Percentiles rank a stretch among this genome's conserved stretches.
Evolutionary conservation across 805 yeast species (phyloP).

Genomic region (Aciculoconidium aculeatum): DNA sequence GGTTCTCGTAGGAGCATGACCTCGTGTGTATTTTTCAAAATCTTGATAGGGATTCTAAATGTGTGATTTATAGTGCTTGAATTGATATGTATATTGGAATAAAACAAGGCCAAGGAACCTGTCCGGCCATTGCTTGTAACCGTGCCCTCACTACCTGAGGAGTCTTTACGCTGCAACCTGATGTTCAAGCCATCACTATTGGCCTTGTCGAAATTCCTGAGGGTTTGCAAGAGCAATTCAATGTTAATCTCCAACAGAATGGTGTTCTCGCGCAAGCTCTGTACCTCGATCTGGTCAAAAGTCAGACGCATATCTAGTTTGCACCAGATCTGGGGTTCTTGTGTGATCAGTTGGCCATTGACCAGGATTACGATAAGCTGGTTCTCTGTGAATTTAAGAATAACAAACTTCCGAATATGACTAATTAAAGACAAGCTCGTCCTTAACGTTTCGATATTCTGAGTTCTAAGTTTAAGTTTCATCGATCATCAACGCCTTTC

Average conservation of each 20-base stretch:
- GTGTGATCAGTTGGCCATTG: slow-evolving; percentile 32
- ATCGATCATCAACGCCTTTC: too few relatives aligned
- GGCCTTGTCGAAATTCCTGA: slow-evolving; percentile 51
- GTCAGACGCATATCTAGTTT: slow-evolving; percentile 40
- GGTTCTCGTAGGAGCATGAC: slow-evolving; percentile 55
- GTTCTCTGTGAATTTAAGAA: slow-evolving; percentile 48
- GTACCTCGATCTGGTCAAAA: slow-evolving; percentile 46
- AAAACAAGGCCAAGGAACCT: slow-evolving; percentile 52
- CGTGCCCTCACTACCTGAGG: slow-evolving; percentile 17
- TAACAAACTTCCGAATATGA: slow-evolving; percentile 48
- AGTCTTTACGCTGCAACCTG: slow-evolving; percentile 44
- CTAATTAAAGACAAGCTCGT: slow-evolving; percentile 46
- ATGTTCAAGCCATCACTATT: slow-evolving; percentile 46
- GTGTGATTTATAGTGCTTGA: slow-evolving; percentile 53
- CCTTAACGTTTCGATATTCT: slow-evolving; percentile 20
- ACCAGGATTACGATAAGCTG: slow-evolving; percentile 47
- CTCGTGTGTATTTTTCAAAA: slow-evolving; percentile 51
- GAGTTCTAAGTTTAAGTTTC: slow-evolving; percentile 23
- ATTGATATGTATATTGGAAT: slow-evolving; percentile 40
- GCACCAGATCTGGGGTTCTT: slow-evolving; percentile 68
- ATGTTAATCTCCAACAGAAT: slow-evolving; percentile 58
- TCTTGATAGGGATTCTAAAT: slow-evolving; percentile 64
- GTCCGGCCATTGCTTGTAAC: slow-evolving; percentile 27
- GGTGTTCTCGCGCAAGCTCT: slow-evolving; percentile 46
- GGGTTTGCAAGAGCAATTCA: slow-evolving; percentile 53